Evolutionary conservation across 768 basidiomycete genomes (phyloP), one percentile per base, ranked within the genome.

Genomic region (Daedalea quercina): DNA sequence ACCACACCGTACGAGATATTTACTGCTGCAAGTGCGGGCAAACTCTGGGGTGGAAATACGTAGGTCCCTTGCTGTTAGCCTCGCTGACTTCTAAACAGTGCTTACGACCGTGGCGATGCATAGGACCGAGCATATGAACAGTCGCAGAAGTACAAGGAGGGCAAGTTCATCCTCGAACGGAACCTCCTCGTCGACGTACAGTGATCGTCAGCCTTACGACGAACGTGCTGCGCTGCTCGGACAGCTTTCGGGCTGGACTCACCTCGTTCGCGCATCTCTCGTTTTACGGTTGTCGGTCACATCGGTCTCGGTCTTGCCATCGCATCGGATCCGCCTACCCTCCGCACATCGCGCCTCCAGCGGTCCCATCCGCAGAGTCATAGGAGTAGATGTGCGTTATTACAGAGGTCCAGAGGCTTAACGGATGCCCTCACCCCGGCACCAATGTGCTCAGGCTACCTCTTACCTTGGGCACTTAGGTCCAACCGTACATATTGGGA

Each of bases 1-100:
- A 89, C 62, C 96, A 99, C 71, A 90, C 87, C 24, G 95, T 99
- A 31, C 85, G 95, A 52, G 95, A 99, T 67, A 92, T 98, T 57
- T 90, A 81, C 70, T 99, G 95, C 70, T 73, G 77, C 76, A 95
- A 94, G 69, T 99, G 95, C 69, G 79, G 82, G 54, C 80, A 79
- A 47, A 81, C 78, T 17, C 78, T 99, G 28, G 95, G 95, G 52
- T 98, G 96, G 95, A 97, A 97, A 93, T 99, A 99, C 69, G 96
- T 91, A 66, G 68, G 85, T 74, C 50, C 49, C 41, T 40, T 44
- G 44, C 34, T 19, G 44, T 17, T 42, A 35, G 44, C 35, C 50
- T 19, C 11, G 57, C 54, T 47, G 42, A 34, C 44, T 50, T 59
- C 19, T 15, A 40, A 19, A 26, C 46, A 47, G 33, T 40, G 48